These are phyloP conservation scores for Knoxdaviesia proteae DNA, from an alignment of 2,329 filamentous ascomycete genomes.

Conservation along the genomic window DNA sequence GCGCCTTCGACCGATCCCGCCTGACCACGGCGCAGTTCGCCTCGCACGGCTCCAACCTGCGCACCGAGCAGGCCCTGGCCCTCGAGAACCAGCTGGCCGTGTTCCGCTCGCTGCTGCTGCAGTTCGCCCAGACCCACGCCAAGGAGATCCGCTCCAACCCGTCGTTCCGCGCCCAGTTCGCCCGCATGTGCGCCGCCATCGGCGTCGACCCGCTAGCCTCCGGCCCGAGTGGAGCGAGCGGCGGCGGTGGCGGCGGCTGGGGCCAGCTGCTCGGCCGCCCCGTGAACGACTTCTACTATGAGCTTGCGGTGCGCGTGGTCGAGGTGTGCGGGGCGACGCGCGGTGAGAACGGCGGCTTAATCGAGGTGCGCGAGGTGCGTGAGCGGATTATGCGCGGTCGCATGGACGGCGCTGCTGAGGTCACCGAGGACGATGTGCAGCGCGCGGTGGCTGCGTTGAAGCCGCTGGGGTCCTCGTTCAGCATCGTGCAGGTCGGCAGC, in stretches of 20 bases:
- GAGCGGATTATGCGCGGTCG: constrained; percentile 53
- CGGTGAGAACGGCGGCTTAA: constrained; percentile 78
- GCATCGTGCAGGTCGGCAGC: constrained; percentile 62
- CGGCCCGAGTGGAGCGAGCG: constrained; percentile 14
- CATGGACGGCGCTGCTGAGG: constrained; percentile 55
- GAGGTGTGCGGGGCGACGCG: constrained; percentile 77
- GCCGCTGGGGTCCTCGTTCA: constrained; percentile 75
- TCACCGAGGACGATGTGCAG: constrained; percentile 83
- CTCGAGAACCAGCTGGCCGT: constrained; percentile 86
- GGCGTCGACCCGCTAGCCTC: constrained; percentile 77
- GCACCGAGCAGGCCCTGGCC: constrained; percentile 62
- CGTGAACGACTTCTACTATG: constrained; percentile 98
- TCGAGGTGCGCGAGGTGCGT: constrained; percentile 62
- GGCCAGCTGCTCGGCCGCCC: constrained; percentile 75
- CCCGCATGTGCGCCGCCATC: constrained; percentile 93
- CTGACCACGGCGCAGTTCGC: constrained; percentile 80
- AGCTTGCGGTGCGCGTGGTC: constrained; percentile 85
- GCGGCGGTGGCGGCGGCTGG: constrained; percentile 54
- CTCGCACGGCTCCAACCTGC: constrained; percentile 71
- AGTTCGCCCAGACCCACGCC: constrained; percentile 85
- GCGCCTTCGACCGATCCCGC: constrained; percentile 68
- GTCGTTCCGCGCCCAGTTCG: constrained; percentile 87
- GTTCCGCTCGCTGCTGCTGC: constrained; percentile 85
- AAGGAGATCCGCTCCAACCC: constrained; percentile 93
- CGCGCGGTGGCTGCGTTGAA: constrained; percentile 72